These are phyloP conservation scores for Oryza glaberrima DNA, from an alignment of 176 grass and related monocot genomes.

Conservation along the genomic window DNA sequence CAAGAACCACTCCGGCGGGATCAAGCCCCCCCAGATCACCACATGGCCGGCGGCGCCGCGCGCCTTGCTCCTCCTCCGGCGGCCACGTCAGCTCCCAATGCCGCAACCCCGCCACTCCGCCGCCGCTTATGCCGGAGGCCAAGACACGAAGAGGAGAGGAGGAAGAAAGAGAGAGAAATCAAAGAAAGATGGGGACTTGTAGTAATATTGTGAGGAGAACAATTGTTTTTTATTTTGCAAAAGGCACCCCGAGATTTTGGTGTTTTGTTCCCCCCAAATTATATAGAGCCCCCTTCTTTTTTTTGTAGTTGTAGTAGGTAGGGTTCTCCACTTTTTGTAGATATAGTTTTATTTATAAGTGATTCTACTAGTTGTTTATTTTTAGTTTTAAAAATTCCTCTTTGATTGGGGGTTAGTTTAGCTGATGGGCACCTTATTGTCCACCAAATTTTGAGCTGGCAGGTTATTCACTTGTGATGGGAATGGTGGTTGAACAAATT, in stretches of 20 bases:
- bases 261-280: background rate
- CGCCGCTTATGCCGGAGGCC: slow-evolving; percentile 46
- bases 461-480: background rate
- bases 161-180: background rate
- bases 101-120: slow-evolving; percentile 44
- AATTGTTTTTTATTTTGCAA: background rate
- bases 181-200: slow-evolving; percentile 31
- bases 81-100: slow-evolving; percentile 19
- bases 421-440: background rate
- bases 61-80: background rate
- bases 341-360: background rate
- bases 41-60: slow-evolving; percentile 22
- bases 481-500: slow-evolving; percentile 25
- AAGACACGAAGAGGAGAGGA: background rate
- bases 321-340: background rate
- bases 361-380: background rate
- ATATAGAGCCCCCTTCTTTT: too few species aligned
- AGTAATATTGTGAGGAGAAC: slow-evolving; percentile 25
- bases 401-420: slow-evolving; percentile 37
- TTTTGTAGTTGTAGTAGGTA: slow-evolving; percentile 1
- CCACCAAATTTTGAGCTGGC: slow-evolving; percentile 30
- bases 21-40: slow-evolving; percentile 39
- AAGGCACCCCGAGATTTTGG: background rate
- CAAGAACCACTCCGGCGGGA: slow-evolving; percentile 24
- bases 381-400: slow-evolving; percentile 11